Percentiles rank a stretch among this genome's conserved stretches.
Evolutionary conservation across 2,329 filamentous ascomycete species (phyloP).

Genomic region (Aspergillus fischeri): DNA sequence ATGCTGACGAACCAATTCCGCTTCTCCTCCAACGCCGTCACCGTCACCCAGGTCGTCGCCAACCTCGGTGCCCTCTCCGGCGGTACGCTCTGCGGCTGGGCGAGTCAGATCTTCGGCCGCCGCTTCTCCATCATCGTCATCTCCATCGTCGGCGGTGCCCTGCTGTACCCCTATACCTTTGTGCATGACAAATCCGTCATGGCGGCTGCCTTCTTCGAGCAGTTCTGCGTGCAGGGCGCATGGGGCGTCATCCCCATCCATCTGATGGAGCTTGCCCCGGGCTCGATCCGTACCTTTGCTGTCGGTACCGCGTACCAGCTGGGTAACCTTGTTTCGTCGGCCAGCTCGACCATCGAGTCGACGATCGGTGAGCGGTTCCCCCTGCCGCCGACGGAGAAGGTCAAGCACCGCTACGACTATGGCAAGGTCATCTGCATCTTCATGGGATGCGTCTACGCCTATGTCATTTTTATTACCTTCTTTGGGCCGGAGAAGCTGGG

Average conservation of each 20-base stretch:
- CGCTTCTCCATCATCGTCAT: slow-evolving; percentile 65
- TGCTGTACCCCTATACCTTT: slow-evolving; percentile 82
- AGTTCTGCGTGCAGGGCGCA: slow-evolving; percentile 72
- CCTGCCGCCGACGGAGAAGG: slow-evolving; percentile 53
- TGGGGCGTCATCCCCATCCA: slow-evolving; percentile 73
- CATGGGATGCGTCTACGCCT: slow-evolving; percentile 75
- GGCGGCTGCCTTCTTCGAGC: slow-evolving; percentile 78
- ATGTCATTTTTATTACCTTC: slow-evolving; percentile 50
- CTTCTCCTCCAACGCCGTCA: slow-evolving; percentile 56
- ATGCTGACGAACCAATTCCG: slow-evolving; percentile 57
- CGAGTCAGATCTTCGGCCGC: slow-evolving; percentile 65
- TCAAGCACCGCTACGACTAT: slow-evolving; percentile 61
- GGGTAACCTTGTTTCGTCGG: slow-evolving; percentile 58
- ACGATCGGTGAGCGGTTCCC: slow-evolving; percentile 72
- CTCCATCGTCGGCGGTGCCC: slow-evolving; percentile 63
- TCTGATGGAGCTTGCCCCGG: slow-evolving; percentile 61
- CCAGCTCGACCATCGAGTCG: slow-evolving; percentile 70
- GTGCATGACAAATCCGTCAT: slow-evolving; percentile 60
- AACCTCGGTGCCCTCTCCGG: slow-evolving; percentile 67
- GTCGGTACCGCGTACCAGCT: slow-evolving; percentile 62
- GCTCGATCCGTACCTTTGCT: slow-evolving; percentile 58
- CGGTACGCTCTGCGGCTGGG: slow-evolving; percentile 64
- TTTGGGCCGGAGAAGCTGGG: slow-evolving; percentile 47
- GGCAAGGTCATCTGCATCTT: slow-evolving; percentile 87
- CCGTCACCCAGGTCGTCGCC: slow-evolving; percentile 67